Percentiles rank a stretch among this genome's conserved stretches.
Conservation (phyloP, 2,329 filamentous ascomycete genomes). For the Stachybotrys elegans region DNA sequence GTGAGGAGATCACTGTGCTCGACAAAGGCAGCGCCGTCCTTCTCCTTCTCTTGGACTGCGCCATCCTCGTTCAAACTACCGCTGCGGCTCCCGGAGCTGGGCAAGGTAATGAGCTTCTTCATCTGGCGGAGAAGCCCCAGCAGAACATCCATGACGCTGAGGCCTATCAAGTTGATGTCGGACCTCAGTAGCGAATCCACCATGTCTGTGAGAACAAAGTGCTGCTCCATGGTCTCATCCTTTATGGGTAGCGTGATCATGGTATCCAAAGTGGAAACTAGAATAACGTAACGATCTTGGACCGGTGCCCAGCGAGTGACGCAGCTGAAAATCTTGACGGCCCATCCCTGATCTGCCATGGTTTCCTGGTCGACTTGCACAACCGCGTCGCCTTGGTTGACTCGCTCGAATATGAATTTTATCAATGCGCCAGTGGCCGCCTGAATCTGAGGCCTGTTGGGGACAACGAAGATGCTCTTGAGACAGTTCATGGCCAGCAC, state of each 20-base stretch:
- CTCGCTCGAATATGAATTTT: constrained; percentile 63
- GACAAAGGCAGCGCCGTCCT: constrained; percentile 24
- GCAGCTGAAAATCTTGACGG: constrained; percentile 73
- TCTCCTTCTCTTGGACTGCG: constrained; percentile 19
- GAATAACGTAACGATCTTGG: constrained; percentile 87
- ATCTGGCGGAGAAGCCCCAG: constrained; percentile 81
- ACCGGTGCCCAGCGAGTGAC: constrained; percentile 86
- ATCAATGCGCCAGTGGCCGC: constrained; percentile 69
- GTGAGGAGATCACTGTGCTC: constrained; percentile 62
- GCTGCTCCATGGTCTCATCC: constrained; percentile 67
- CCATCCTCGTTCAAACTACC: constrained; percentile 27
- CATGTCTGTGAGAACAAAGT: constrained; percentile 71
- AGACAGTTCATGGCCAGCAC: constrained; percentile 81
- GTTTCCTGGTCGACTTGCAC: constrained; percentile 42
- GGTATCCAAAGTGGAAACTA: constrained; percentile 75
- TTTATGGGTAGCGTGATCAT: constrained; percentile 63
- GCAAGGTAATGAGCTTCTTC: constrained; percentile 67
- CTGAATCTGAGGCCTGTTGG: constrained; percentile 77
- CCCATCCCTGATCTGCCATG: constrained; percentile 62
- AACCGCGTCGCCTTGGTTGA: constrained; percentile 45
- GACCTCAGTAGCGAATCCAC: constrained; percentile 80
- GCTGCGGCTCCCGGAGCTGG: constrained; percentile 28
- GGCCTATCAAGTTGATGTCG: constrained; percentile 85
- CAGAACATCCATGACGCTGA: constrained; percentile 94
- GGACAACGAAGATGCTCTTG: constrained; percentile 77